Evolutionary conservation across 139 green algal species (phyloP), one percentile per base, ranked within the genome.

Genomic region (Choricystis sp.): DNA sequence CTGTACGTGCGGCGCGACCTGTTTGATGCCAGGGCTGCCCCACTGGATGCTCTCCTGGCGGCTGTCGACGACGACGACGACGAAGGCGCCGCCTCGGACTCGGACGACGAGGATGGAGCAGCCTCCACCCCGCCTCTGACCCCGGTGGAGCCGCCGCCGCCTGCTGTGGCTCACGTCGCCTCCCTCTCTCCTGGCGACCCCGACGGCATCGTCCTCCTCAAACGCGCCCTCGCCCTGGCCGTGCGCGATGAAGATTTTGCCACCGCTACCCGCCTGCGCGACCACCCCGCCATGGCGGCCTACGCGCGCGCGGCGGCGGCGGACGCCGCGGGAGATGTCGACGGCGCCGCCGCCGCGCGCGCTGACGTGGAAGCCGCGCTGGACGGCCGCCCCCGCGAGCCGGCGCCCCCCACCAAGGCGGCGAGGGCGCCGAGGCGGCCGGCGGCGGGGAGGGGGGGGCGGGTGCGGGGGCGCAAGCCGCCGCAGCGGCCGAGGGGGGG

Each of bases 171-270:
- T 52, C 40, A 52, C 40, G 9, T 16, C 9, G 40, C 40, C 9
- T 52, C 40, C 40, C 40, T 16, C 40, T 52, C 40, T 16, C 40
- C 40, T 9, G 40, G 40, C 40, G 40, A 52, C 40, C 40, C 40
- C 9, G 9, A 9, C 9, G 9, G 9, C 9, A 9, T 52, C 9
- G 16, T 52, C 40, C 40, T 52, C 9, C 40, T 52, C 9, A 52
- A 52, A 52, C 40, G 40, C 40, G 9, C 9, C 9, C 40, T 52
- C 9, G 40, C 40, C 40, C 56, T 64, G 26, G 73, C 76, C 4
- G 65, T 82, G 31, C 9, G 23, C 0, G 73, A 82, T 57, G 76
- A 82, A 63, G 68, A 82, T 60, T 82, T 78, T 52, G 48, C 24
- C 1, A 48, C 29, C 1, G 73, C 73, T 9, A 49, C 67, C 2